Evolutionary conservation across 202 grass and related monocot species (phyloP), one percentile per base, ranked within the genome.

Genomic region (Hordeum pubiflorum): DNA sequence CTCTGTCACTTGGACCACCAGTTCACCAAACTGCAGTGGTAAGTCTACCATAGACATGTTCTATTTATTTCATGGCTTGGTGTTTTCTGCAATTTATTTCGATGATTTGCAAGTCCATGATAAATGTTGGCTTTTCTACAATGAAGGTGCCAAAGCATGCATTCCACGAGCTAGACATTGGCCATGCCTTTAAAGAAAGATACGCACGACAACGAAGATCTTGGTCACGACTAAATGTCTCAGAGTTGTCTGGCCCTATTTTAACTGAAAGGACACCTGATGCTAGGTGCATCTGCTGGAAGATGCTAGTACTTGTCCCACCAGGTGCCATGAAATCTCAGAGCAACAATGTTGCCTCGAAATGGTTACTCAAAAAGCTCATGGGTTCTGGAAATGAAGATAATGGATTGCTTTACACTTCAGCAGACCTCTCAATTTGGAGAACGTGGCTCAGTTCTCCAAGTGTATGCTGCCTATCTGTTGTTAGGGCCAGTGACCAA

Each of bases 251-350:
- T 56, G 82, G 82, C 21, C 92, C 90, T 69, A 83, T 99, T 86
- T 86, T 99, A 93, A 72, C 77, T 75, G 91, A 86, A 85, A 86
- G 62, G 73, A 95, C 91, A 37, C 81, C 90, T 69, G 70, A 87
- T 85, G 83, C 82, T 27, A 91, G 83, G 82, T 99, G 92, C 80
- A 68, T 95, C 74, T 96, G 92, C 81, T 99, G 92, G 87, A 99
- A 99, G 81, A 80, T 96, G 37, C 78, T 99, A 73, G 44, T 95
- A 63, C 73, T 91, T 79, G 71, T 91, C 10, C 90, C 86, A 40
- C 72, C 73, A 26, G 72, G 78, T 67, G 67, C 75, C 69, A 75
- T 82, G 63, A 69, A 74, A 72, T 60, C 64, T 18, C 58, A 81
- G 77, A 73, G 63, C 34, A 77, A 84, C 79, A 44, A 48, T 69